Percentiles rank a stretch among this genome's conserved stretches.
Conservation (phyloP, 2,329 filamentous ascomycete genomes). For the Fonsecaea pugnacius region DNA sequence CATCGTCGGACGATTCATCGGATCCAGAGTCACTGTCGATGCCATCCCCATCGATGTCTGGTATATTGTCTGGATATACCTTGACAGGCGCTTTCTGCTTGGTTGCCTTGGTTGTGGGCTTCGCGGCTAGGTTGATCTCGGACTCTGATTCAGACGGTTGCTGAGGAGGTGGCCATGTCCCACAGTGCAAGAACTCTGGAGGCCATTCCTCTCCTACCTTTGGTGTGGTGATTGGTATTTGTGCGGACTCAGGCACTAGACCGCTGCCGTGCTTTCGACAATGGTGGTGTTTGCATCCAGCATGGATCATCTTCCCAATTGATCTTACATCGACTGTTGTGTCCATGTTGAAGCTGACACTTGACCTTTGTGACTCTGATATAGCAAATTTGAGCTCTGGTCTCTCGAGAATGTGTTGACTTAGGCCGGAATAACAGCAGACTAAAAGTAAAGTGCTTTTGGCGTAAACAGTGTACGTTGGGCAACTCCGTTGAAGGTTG, state of each 20-base stretch:
- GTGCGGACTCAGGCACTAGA: not conserved
- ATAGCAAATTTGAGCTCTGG: not conserved
- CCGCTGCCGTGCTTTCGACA: not conserved
- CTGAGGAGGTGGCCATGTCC: constrained; percentile 19
- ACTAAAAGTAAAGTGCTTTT: not conserved
- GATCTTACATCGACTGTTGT: constrained; percentile 21
- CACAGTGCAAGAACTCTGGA: constrained; percentile 26
- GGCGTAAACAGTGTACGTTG: not conserved
- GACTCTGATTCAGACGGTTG: not conserved
- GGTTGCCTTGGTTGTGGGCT: not conserved
- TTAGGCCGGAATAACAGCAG: not conserved
- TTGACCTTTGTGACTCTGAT: not conserved
- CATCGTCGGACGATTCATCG: not conserved
- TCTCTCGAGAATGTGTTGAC: not conserved
- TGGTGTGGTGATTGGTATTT: not conserved
- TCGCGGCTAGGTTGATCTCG: not conserved
- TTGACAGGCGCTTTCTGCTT: not conserved
- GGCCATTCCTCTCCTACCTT: constrained; percentile 4
- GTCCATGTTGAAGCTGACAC: constrained; percentile 8
- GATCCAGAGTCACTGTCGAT: constrained; percentile 4
- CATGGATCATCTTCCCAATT: constrained; percentile 24
- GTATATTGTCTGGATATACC: constrained; percentile 1
- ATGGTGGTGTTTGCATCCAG: constrained; percentile 18
- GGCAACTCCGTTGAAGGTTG: not conserved
- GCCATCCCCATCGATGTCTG: constrained; percentile 9